Percentiles rank a stretch among this genome's conserved stretches.
Conservation (phyloP, 2,329 filamentous ascomycete species). For the Didymella pinodella region DNA sequence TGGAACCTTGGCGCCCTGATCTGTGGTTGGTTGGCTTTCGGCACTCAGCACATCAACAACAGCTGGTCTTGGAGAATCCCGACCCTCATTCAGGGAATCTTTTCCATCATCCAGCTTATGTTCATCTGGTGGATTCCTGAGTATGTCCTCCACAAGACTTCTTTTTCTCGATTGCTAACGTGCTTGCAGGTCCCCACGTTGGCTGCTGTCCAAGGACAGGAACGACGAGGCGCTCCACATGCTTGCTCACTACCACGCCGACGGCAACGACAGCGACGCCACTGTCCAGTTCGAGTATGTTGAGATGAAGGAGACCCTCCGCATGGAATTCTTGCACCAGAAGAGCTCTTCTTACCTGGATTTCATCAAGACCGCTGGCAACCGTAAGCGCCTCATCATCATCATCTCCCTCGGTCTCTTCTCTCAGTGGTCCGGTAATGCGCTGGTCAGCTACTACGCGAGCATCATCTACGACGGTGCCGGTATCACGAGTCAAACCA, state of each 20-base stretch:
- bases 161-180: background rate
- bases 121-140: background rate
- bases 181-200: constrained; percentile 56
- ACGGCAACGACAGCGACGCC: constrained; percentile 47
- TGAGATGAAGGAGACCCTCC: constrained; percentile 27
- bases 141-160: background rate
- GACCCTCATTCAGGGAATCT: background rate
- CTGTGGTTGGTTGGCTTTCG: constrained; percentile 31
- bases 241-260: constrained; percentile 55
- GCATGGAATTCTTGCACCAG: constrained; percentile 30
- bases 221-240: constrained; percentile 61
- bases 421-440: constrained; percentile 53
- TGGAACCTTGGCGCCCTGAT: constrained; percentile 54
- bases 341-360: constrained; percentile 20
- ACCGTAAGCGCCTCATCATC: constrained; percentile 53
- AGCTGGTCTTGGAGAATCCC: background rate
- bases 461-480: constrained; percentile 49
- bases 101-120: background rate
- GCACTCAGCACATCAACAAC: background rate
- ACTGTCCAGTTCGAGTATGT: constrained; percentile 21
- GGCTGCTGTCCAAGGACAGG: constrained; percentile 63
- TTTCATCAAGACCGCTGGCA: constrained; percentile 44
- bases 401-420: constrained; percentile 48
- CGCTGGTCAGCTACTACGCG: constrained; percentile 51
- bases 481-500: constrained; percentile 46